These are phyloP conservation scores for Aureobasidium mangrovei DNA, from an alignment of 2,329 filamentous ascomycete species.

Conservation along the genomic window DNA sequence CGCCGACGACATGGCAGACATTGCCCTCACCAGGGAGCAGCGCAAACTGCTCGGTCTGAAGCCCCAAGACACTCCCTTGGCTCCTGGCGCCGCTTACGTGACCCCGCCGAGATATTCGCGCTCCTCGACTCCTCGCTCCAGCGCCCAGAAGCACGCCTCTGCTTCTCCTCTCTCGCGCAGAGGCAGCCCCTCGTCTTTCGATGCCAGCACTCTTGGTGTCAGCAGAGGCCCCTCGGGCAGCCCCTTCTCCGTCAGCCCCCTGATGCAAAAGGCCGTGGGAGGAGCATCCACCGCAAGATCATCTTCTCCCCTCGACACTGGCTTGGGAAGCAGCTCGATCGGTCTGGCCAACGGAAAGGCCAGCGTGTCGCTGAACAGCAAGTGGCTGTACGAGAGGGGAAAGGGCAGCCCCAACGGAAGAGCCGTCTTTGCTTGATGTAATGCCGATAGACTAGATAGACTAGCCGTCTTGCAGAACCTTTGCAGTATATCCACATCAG, in stretches of 20 bases:
- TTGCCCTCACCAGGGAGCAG: slow-evolving; percentile 83
- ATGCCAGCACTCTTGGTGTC: slow-evolving; percentile 15
- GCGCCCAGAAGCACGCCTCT: slow-evolving; percentile 12
- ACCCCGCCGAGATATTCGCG: slow-evolving; percentile 82
- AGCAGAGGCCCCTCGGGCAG: slow-evolving; percentile 13
- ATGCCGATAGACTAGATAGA: too few relatives aligned
- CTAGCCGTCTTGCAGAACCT: too few relatives aligned
- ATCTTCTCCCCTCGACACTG: slow-evolving; percentile 30
- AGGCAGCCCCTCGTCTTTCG: slow-evolving; percentile 18
- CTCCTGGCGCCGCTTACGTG: slow-evolving; percentile 63
- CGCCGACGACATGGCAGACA: slow-evolving; percentile 74
- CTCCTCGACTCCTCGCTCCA: slow-evolving; percentile 57
- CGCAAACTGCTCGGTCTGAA: slow-evolving; percentile 74
- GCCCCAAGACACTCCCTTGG: slow-evolving; percentile 52
- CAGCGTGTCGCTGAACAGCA: slow-evolving; percentile 75
- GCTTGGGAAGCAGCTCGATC: slow-evolving; percentile 44
- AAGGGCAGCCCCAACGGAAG: slow-evolving; percentile 42
- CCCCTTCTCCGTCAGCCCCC: slow-evolving; percentile 35
- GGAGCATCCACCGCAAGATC: slow-evolving; percentile 45
- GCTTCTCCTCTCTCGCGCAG: slow-evolving; percentile 32
- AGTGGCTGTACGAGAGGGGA: slow-evolving; percentile 88
- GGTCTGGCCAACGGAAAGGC: slow-evolving; percentile 52
- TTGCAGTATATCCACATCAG: too few relatives aligned
- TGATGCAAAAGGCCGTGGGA: slow-evolving; percentile 61
- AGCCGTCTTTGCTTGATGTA: slow-evolving; percentile 12